phyloP scores from a whole-genome alignment of 1,139 yeast species.

The Zygosaccharomyces pseudobailii region DNA sequence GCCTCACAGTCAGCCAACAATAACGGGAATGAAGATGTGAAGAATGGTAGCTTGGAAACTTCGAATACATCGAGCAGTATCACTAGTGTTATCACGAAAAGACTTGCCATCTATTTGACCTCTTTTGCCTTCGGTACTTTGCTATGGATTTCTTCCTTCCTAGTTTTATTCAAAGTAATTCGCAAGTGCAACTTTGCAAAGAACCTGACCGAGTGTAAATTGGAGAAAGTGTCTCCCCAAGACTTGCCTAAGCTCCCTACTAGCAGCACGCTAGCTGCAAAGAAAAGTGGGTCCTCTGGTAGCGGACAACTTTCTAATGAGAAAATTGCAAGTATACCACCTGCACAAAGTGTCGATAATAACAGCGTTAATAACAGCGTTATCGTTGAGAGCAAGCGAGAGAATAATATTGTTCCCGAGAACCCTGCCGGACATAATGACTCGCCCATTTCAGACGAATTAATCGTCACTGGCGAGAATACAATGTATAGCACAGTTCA shows the following conservation, averaged over 20 bases:
- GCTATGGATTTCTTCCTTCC: slow-evolving; percentile 7
- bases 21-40: not conserved
- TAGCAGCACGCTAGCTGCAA: not conserved
- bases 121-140: slow-evolving; percentile 7
- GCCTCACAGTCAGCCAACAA: not conserved
- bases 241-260: no score
- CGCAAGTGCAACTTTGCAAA: not conserved
- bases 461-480: slow-evolving; percentile 18
- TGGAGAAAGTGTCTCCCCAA: not conserved
- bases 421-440: not conserved
- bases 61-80: slow-evolving; percentile 1
- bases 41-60: slow-evolving; percentile 7
- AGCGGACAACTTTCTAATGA: not conserved
- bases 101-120: slow-evolving; percentile 6
- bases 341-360: not conserved
- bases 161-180: slow-evolving; percentile 2
- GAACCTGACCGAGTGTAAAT: not conserved
- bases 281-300: not conserved
- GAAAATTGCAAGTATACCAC: not conserved
- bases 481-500: slow-evolving; percentile 20
- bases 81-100: slow-evolving; percentile 3
- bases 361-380: no score
- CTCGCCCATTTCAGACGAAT: slow-evolving; percentile 11
- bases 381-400: no score
- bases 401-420: not conserved